Conservation (phyloP, 1,139 yeast genomes). For the Yamadazyma kanchanaburiensis region DNA sequence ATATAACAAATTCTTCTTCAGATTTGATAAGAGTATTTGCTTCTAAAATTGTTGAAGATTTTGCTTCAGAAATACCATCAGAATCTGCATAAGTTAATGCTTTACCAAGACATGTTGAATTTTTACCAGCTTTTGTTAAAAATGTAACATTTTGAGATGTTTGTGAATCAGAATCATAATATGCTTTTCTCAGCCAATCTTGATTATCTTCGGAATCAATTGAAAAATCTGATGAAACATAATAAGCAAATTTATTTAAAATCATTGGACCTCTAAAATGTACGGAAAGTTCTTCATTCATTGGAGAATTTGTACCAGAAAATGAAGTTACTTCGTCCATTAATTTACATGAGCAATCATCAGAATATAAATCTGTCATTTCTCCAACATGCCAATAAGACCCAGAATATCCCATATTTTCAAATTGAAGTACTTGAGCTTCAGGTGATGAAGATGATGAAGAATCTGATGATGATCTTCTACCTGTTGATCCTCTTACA, state of each 20-base stretch:
- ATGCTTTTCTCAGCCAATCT: slow-evolving; percentile 70
- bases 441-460: slow-evolving; percentile 1
- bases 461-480: slow-evolving; percentile 1
- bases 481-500: no score
- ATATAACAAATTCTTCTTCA: slow-evolving; percentile 73
- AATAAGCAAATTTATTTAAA: slow-evolving; percentile 69
- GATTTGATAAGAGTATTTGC: slow-evolving; percentile 62
- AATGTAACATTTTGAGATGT: slow-evolving; percentile 66
- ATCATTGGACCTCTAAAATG: slow-evolving; percentile 93
- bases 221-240: slow-evolving; percentile 40
- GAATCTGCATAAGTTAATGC: slow-evolving; percentile 77
- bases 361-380: slow-evolving; percentile 45
- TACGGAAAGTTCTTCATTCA: slow-evolving; percentile 84
- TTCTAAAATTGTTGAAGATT: slow-evolving; percentile 56
- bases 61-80: slow-evolving; percentile 69
- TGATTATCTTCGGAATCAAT: slow-evolving; percentile 26
- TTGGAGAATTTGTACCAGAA: slow-evolving; percentile 76
- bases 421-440: slow-evolving; percentile 42
- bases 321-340: slow-evolving; percentile 49
- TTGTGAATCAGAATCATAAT: slow-evolving; percentile 50
- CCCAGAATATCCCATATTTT: slow-evolving; percentile 76
- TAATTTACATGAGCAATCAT: slow-evolving; percentile 63
- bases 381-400: slow-evolving; percentile 67
- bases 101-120: slow-evolving; percentile 75
- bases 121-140: slow-evolving; percentile 78